Base-by-base conservation (phyloP, 768 basidiomycete genomes). In the Leccinum pellstonianum region DNA sequence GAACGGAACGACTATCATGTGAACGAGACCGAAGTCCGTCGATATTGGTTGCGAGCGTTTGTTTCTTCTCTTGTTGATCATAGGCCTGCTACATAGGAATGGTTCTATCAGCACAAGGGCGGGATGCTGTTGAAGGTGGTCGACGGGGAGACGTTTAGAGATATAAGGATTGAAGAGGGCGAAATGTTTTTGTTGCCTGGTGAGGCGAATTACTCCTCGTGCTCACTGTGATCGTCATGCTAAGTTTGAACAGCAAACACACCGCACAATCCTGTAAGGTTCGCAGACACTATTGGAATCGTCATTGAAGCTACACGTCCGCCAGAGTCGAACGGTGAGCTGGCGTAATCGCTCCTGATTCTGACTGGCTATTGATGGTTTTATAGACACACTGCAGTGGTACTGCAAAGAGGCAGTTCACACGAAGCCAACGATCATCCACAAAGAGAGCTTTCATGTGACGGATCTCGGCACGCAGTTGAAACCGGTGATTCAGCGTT, bases 101-200 rank as follows among this genome's bases (percentile, higher is more conserved):
- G 95, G 95, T 98, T 98, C 75, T 98, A 95, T 75, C 96, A 99
- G 71, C 81, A 95, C 78, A 94, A 95, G 73, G 96, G 96, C 3
- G 85, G 82, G 2, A 98, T 98, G 95, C 77, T 93, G 2, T 79
- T 99, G 21, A 86, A 91, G 60, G 87, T 92, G 1, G 88, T 97
- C 15, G 91, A 93, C 52, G 91, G 85, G 7, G 86, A 83, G 10
- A 77, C 79, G 62, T 95, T 95, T 75, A 80, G 81, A 69, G 96
- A 98, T 71, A 90, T 98, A 52, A 77, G 77, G 27, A 97, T 98
- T 65, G 89, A 87, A 62, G 95, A 99, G 74, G 95, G 95, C 51
- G 94, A 95, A 61, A 98, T 98, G 95, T 98, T 97, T 74, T 68
- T 98, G 66, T 79, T 98, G 23, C 96, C 96, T 52, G 91, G 96